A percentile compares a stretch with the other conserved stretches of the same genome.
These are phyloP conservation scores for Styphnolobium japonicum DNA, from an alignment of 306 rosid species.

Conservation along the genomic window DNA sequence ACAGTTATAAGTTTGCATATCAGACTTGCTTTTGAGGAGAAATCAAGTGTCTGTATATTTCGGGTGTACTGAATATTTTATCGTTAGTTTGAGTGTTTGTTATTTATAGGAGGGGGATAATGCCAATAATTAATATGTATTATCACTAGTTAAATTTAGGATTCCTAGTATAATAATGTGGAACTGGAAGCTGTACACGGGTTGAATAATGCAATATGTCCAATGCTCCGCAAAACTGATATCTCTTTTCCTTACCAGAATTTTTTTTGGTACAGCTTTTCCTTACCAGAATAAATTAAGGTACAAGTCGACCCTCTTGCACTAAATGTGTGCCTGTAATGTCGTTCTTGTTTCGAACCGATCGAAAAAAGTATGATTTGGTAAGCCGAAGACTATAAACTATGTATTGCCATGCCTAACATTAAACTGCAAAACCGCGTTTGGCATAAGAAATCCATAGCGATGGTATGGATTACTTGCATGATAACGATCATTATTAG, in stretches of 20 bases:
- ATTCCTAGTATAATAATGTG: background rate
- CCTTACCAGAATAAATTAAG: too few relatives aligned
- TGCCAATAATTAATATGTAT: background rate
- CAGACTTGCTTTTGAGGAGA: background rate
- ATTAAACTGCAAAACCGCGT: background rate
- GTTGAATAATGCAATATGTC: background rate
- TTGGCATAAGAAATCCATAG: background rate
- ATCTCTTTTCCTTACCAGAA: too few relatives aligned
- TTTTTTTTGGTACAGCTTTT: too few relatives aligned
- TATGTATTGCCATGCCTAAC: background rate
- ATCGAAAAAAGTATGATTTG: background rate
- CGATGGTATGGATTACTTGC: background rate
- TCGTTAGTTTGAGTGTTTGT: background rate
- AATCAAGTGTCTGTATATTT: background rate
- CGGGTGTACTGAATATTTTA: background rate
- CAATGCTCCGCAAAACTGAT: too few relatives aligned
- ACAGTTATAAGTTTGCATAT: background rate
- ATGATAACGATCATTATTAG: background rate
- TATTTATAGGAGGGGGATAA: background rate
- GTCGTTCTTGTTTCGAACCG: background rate
- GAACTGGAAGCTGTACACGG: background rate
- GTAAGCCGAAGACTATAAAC: background rate
- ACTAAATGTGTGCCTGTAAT: background rate
- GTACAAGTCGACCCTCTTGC: background rate
- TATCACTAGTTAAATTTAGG: background rate